phyloP scores from a whole-genome alignment of 2,329 filamentous ascomycete genomes.

The Hortaea sp. region DNA sequence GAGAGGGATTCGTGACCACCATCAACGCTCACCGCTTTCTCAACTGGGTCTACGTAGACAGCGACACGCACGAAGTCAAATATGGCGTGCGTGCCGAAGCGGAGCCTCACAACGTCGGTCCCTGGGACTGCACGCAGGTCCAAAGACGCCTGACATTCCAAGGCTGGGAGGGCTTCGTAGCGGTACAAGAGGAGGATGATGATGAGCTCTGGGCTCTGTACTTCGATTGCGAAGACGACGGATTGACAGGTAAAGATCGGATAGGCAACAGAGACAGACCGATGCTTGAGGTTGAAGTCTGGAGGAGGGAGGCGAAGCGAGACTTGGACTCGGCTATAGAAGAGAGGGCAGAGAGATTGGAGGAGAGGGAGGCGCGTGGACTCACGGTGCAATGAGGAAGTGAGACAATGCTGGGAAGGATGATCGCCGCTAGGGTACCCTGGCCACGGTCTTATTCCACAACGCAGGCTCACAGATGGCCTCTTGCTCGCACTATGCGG shows the following conservation, averaged over 20 bases:
- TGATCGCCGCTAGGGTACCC: too few relatives aligned
- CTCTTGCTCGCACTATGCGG: too few relatives aligned
- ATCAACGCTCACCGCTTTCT: conserved; percentile 49
- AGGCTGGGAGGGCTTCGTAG: conserved; percentile 47
- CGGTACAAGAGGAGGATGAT: conserved; percentile 37
- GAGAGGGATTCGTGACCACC: conserved; percentile 36
- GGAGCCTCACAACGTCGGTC: conserved; percentile 62
- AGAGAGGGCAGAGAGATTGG: conserved; percentile 19
- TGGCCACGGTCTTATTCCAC: too few relatives aligned
- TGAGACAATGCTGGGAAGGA: too few relatives aligned
- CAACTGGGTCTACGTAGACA: conserved; percentile 59
- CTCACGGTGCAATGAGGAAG: background rate
- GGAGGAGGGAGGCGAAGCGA: conserved; percentile 19
- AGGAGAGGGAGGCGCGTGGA: conserved; percentile 8
- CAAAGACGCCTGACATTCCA: conserved; percentile 47
- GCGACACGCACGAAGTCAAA: conserved; percentile 49
- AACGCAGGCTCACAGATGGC: too few relatives aligned
- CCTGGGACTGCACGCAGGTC: conserved; percentile 70
- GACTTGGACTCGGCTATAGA: conserved; percentile 15
- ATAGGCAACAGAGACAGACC: conserved; percentile 16
- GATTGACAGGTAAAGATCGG: conserved; percentile 22
- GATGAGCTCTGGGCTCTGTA: conserved; percentile 42
- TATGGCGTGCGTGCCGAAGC: conserved; percentile 49
- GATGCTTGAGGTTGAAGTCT: conserved; percentile 23
- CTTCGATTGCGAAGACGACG: conserved; percentile 38